These are phyloP conservation scores for Mallotus repandus DNA, from an alignment of 441 rosid species.

Conservation along the genomic window DNA sequence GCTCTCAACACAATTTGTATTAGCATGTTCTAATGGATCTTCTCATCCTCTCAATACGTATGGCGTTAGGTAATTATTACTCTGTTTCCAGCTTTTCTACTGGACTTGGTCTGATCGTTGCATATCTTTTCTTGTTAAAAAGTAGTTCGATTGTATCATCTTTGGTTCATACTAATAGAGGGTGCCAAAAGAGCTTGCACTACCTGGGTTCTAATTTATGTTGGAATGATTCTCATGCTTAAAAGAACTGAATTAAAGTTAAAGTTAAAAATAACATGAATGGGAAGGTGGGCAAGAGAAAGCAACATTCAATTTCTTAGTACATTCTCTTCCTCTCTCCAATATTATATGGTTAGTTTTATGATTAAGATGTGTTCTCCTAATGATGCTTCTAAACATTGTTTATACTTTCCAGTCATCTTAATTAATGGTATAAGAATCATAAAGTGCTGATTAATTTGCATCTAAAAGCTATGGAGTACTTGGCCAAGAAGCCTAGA, in stretches of 20 bases:
- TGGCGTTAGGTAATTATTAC: slow-evolving; percentile 50
- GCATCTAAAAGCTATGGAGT: not conserved
- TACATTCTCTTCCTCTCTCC: not conserved
- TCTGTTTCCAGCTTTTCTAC: not conserved
- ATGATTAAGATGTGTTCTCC: not conserved
- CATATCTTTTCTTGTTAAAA: not conserved
- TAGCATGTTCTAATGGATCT: slow-evolving; percentile 74
- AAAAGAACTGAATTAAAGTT: not conserved
- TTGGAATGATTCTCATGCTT: not conserved
- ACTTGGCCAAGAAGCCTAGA: not conserved
- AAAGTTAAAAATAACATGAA: not conserved
- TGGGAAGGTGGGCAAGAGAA: not conserved
- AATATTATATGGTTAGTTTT: not conserved
- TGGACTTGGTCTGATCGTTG: not conserved
- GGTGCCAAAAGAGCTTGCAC: not conserved
- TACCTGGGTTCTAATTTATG: not conserved
- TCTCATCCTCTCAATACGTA: slow-evolving; percentile 69
- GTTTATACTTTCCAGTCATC: not conserved
- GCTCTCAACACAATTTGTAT: slow-evolving; percentile 71
- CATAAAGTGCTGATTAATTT: not conserved
- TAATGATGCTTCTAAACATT: not conserved
- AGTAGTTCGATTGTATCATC: not conserved
- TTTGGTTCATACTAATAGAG: not conserved
- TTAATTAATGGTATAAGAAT: not conserved
- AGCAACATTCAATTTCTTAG: not conserved